phyloP scores from a whole-genome alignment of 805 yeast species.

The Grigorovia humatica region DNA sequence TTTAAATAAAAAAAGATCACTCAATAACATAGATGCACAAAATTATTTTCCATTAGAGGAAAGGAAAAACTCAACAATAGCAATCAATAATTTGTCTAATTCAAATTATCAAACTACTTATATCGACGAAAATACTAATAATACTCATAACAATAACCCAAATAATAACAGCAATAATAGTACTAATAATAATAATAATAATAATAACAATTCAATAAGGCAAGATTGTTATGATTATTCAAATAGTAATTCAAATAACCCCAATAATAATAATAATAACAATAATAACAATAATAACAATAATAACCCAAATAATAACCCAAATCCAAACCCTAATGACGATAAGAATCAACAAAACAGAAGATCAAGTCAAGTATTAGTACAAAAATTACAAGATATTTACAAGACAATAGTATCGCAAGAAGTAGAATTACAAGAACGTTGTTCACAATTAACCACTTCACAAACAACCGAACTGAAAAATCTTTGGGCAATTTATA shows the following conservation, averaged over 20 bases:
- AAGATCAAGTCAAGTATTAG: constrained; percentile 39
- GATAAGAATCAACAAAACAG: constrained; percentile 14
- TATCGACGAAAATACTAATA: constrained; percentile 1
- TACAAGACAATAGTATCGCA: constrained; percentile 57
- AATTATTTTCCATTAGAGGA: too few relatives aligned
- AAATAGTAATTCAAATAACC: constrained; percentile 3
- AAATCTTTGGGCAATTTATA: constrained; percentile 63
- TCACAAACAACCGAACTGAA: constrained; percentile 48
- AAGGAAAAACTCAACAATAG: too few relatives aligned
- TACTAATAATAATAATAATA: constrained; percentile 1
- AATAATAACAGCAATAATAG: constrained; percentile 3
- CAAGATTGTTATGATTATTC: constrained; percentile 1
- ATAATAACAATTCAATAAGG: constrained; percentile 1
- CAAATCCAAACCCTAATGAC: constrained; percentile 13
- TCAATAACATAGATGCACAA: too few relatives aligned
- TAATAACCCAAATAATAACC: constrained; percentile 14
- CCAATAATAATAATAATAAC: constrained; percentile 5
- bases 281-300: constrained; percentile 8
- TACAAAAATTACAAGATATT: constrained; percentile 63
- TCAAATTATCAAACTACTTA: not conserved
- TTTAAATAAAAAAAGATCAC: too few relatives aligned
- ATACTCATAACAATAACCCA: constrained; percentile 1
- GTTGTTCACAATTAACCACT: constrained; percentile 50
- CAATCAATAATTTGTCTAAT: too few relatives aligned
- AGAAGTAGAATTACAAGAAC: constrained; percentile 61